Conservation (phyloP, 176 grass and related monocot species). For the Eremochloa ophiuroides region DNA sequence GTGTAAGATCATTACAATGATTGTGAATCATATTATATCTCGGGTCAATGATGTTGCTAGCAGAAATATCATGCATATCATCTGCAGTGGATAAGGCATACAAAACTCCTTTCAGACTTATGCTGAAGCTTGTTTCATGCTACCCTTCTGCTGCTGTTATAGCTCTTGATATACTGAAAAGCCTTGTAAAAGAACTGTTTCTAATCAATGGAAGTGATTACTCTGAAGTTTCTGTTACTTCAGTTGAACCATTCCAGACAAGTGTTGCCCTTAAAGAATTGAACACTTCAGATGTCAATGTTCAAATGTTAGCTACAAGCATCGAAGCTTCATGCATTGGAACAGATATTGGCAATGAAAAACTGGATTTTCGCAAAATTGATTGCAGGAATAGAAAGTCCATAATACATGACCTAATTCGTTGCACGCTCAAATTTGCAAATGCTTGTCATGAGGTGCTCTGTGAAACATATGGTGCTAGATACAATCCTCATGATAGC, state of each 20-base stretch:
- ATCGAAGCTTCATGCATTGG: constrained; percentile 19
- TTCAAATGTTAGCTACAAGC: background rate
- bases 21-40: constrained; percentile 44
- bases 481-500: constrained; percentile 35
- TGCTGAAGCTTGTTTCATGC: constrained; percentile 51
- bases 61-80: background rate
- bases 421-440: constrained; percentile 47
- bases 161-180: constrained; percentile 55
- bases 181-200: constrained; percentile 46
- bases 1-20: constrained; percentile 34
- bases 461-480: constrained; percentile 25
- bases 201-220: constrained; percentile 20
- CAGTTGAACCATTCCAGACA: constrained; percentile 25
- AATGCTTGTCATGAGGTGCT: constrained; percentile 54
- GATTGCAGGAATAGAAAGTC: constrained; percentile 4
- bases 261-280: background rate
- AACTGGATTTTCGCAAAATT: constrained; percentile 9
- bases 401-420: constrained; percentile 28
- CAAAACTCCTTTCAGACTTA: constrained; percentile 43
- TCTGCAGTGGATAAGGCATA: constrained; percentile 34
- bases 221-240: background rate
- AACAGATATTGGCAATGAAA: constrained; percentile 8
- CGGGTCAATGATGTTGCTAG: constrained; percentile 31
- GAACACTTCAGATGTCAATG: constrained; percentile 18
- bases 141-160: constrained; percentile 54